Conservation (phyloP, 2,329 filamentous ascomycete genomes). For the Aspergillus sp. region DNA sequence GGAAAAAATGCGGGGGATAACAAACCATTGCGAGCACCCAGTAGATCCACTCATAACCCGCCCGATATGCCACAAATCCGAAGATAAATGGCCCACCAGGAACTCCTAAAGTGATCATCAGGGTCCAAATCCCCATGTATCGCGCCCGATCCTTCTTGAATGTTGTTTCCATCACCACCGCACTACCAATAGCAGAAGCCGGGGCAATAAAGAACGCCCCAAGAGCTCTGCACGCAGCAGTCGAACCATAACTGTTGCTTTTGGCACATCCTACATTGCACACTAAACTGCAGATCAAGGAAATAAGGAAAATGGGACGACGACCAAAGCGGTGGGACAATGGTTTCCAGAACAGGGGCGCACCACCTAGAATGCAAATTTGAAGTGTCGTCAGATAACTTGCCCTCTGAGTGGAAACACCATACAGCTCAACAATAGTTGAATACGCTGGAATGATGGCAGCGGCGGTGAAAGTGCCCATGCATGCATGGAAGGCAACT, state of each 20-base stretch:
- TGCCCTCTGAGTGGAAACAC: conserved; percentile 43
- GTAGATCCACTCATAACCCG: conserved; percentile 57
- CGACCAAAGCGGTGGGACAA: conserved; percentile 51
- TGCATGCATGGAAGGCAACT: conserved; percentile 56
- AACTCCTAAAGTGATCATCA: conserved; percentile 47
- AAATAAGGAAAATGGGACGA: conserved; percentile 52
- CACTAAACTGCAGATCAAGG: conserved; percentile 44
- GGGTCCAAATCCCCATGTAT: conserved; percentile 56
- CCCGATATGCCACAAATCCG: conserved; percentile 45
- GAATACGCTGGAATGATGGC: conserved; percentile 54
- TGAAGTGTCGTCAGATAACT: conserved; percentile 54
- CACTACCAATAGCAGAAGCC: conserved; percentile 51
- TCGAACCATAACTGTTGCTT: conserved; percentile 45
- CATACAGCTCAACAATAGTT: conserved; percentile 49
- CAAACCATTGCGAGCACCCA: conserved; percentile 54
- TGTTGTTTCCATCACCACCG: conserved; percentile 54
- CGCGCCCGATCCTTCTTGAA: conserved; percentile 52
- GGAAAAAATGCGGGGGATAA: conserved; percentile 3
- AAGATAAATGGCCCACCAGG: conserved; percentile 37
- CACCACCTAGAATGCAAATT: conserved; percentile 50
- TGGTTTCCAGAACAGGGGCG: conserved; percentile 54
- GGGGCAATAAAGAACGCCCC: conserved; percentile 54
- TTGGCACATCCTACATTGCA: conserved; percentile 54
- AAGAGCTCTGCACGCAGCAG: conserved; percentile 50
- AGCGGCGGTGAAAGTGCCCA: conserved; percentile 54